phyloP scores from a whole-genome alignment of 345 rosid genomes.

The Syzygium aqueum region DNA sequence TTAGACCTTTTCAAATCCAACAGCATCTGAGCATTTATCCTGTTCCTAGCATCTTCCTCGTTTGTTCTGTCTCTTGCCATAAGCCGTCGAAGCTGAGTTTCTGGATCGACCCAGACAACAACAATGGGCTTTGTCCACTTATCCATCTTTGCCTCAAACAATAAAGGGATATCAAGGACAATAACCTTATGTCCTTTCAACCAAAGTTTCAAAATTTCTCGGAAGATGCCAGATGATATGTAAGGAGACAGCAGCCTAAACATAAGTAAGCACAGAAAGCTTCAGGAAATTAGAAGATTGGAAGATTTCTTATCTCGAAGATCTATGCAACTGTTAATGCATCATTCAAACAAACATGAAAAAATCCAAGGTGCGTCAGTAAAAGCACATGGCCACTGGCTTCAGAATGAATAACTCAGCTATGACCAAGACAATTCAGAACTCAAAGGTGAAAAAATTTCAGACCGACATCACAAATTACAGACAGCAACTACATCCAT shows the following conservation, averaged over 20 bases:
- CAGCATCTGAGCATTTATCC: slow-evolving; percentile 70
- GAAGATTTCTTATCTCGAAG: not conserved
- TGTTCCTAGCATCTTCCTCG: slow-evolving; percentile 62
- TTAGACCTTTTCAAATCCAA: slow-evolving; percentile 48
- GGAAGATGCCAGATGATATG: slow-evolving; percentile 61
- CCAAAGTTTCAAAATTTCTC: slow-evolving; percentile 63
- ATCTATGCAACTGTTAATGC: not conserved
- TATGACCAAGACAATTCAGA: too few relatives aligned
- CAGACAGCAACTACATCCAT: not conserved
- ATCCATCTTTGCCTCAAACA: slow-evolving; percentile 78
- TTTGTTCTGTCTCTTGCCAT: slow-evolving; percentile 45
- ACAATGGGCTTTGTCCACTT: slow-evolving; percentile 75
- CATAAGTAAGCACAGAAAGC: slow-evolving; percentile 3
- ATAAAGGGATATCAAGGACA: slow-evolving; percentile 67
- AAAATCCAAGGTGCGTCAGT: not conserved
- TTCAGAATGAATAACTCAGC: not conserved
- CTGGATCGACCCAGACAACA: slow-evolving; percentile 70
- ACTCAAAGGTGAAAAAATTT: not conserved
- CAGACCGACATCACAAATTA: not conserved
- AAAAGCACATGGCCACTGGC: too few relatives aligned
- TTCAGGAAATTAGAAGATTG: not conserved
- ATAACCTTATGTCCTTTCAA: slow-evolving; percentile 50
- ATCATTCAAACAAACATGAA: too few relatives aligned
- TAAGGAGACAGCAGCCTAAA: slow-evolving; percentile 62
- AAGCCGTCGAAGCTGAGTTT: slow-evolving; percentile 61